A percentile compares a stretch with the other conserved stretches of the same genome.
Evolutionary conservation across 805 yeast species (phyloP).

Genomic region (Alloascoidea africana): DNA sequence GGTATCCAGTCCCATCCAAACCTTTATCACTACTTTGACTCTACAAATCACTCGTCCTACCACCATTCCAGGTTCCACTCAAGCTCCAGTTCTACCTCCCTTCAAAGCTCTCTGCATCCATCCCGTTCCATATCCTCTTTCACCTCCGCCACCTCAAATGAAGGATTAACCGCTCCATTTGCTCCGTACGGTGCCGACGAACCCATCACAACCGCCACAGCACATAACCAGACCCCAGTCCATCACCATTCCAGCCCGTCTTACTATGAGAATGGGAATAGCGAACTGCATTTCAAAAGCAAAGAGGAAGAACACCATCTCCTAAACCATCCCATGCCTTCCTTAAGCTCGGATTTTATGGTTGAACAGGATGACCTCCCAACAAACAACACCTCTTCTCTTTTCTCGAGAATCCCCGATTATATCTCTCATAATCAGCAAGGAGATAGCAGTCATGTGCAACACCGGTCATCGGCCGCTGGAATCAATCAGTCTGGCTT

Average conservation of each 20-base stretch:
- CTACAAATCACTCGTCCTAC: background rate
- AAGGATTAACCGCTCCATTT: background rate
- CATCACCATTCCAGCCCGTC: background rate
- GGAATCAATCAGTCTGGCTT: background rate
- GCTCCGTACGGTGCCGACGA: background rate
- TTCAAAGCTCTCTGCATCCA: constrained; percentile 1
- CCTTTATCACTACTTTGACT: no score
- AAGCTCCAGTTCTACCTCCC: background rate
- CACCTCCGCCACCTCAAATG: background rate
- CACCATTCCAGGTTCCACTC: background rate
- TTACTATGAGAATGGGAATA: background rate
- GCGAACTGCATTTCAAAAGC: background rate
- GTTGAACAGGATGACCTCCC: background rate
- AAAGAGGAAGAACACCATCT: background rate
- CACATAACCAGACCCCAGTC: no score
- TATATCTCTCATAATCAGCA: background rate
- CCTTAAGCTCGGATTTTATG: background rate
- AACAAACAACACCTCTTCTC: background rate
- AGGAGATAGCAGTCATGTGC: no score
- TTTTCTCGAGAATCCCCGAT: background rate
- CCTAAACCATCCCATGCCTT: no score
- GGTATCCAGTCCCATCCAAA: no score
- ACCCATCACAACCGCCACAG: no score
- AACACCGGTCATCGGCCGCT: background rate
- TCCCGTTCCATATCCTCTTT: background rate